These are phyloP conservation scores for Ophidiomyces ophidiicola DNA, from an alignment of 2,329 filamentous ascomycete genomes.

Conservation along the genomic window DNA sequence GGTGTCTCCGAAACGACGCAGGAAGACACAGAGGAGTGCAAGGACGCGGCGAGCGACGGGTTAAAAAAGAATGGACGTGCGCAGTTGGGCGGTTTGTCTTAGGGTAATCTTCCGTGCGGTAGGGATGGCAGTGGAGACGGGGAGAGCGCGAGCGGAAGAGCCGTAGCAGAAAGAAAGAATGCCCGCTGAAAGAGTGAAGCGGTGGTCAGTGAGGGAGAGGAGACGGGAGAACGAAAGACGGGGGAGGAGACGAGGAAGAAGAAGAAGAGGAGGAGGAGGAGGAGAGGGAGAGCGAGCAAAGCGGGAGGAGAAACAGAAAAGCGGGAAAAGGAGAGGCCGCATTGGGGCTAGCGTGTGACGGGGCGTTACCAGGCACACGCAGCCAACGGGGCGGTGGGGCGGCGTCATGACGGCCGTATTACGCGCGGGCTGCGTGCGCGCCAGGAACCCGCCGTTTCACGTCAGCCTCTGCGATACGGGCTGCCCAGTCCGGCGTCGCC, in stretches of 20 bases:
- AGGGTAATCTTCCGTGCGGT: slow-evolving; percentile 1
- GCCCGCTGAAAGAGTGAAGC: slow-evolving; percentile 61
- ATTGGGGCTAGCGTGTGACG: not conserved
- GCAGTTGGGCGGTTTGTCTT: too few relatives aligned
- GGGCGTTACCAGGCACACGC: slow-evolving; percentile 2
- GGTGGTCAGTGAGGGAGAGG: slow-evolving; percentile 19
- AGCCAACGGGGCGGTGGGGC: not conserved
- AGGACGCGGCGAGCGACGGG: not conserved
- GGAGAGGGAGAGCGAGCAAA: slow-evolving; percentile 8
- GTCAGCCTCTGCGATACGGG: too few relatives aligned
- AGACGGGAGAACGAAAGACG: slow-evolving; percentile 3
- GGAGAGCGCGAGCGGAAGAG: not conserved
- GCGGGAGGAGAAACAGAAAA: slow-evolving; percentile 7
- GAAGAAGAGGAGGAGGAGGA: slow-evolving; percentile 12
- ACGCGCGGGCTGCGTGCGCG: too few relatives aligned
- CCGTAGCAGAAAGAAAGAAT: slow-evolving; percentile 43
- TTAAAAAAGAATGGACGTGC: too few relatives aligned
- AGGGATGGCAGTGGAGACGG: not conserved
- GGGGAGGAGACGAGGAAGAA: slow-evolving; percentile 6
- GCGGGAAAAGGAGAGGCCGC: slow-evolving; percentile 11
- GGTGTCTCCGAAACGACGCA: slow-evolving; percentile 28
- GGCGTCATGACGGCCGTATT: too few relatives aligned
- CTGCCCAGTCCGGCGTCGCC: too few relatives aligned
- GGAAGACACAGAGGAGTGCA: slow-evolving; percentile 14
- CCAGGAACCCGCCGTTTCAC: too few relatives aligned